Base-by-base conservation (phyloP, 2,329 filamentous ascomycete genomes). In the Orbilia ellipsospora region DNA sequence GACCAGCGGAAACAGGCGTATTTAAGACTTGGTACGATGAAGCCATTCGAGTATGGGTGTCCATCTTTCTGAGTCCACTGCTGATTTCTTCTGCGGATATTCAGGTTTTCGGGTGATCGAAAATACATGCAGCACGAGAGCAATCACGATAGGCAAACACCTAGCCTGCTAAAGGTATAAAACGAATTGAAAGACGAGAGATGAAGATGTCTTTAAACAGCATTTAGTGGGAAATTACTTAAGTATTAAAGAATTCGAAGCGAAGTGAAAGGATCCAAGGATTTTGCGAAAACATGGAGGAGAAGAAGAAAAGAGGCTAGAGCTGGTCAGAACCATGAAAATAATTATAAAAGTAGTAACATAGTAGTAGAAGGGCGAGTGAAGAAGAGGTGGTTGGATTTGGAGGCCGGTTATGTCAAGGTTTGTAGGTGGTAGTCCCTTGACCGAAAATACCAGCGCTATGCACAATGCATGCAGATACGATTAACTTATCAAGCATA, bases 301-400 rank as follows among this genome's bases (percentile, higher is more conserved):
- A 15, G 44, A 54, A 73, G 62, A 73, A 59, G 44, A 67, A 36
- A 36, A 36, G 31, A 36, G 31, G 10, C 28, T 64, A 59, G 70
- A 74, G 57, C 60, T 60, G 60, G 60, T 57, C 55, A 65, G 60
- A 36, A 31, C 23, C 61, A 28, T 31, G 55, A 52, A 52, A 52
- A 52, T 52, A 52, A 52, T 52, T 67, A 56, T 64, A 36, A 36
- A 36, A 36, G 31, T 36, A 36, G 28, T 31, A 31, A 7, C 28
- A 31, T 4, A 4, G 28, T 7, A 31, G 31, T 36, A 10, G 31
- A 36, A 36, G 31, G 31, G 31, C 31, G 31, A 36, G 31, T 36
- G 31, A 36, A 56, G 56, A 59, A 65, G 65, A 74, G 70, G 70
- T 74, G 70, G 70, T 74, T 73, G 70, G 64, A 68, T 68, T 59